phyloP scores from a whole-genome alignment of 257 asterid genomes.

The Solanum paucissectum region DNA sequence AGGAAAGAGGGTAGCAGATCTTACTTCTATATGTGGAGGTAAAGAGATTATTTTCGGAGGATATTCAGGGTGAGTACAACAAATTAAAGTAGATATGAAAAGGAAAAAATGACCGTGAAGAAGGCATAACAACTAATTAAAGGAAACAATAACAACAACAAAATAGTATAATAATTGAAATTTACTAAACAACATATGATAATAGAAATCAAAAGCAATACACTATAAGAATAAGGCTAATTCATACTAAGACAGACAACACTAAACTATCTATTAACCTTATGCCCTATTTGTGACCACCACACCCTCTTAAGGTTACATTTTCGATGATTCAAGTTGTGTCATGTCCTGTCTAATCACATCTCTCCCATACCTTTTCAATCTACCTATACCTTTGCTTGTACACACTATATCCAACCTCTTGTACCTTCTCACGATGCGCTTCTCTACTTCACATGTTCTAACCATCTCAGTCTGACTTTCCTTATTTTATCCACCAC shows the following conservation, averaged over 20 bases:
- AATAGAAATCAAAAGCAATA: neutral
- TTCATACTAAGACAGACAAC: neutral
- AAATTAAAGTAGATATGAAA: neutral
- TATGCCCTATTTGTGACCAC: neutral
- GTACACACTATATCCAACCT: neutral
- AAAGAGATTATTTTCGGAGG: neutral
- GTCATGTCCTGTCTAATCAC: neutral
- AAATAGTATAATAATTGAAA: neutral
- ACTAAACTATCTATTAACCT: neutral
- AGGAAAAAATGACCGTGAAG: neutral
- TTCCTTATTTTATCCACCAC: neutral
- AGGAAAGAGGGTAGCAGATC: neutral
- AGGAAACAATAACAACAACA: neutral
- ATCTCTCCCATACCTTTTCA: neutral
- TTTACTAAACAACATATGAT: neutral
- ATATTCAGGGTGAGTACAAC: neutral
- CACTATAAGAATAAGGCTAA: neutral
- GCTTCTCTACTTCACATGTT: neutral
- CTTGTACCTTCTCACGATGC: neutral
- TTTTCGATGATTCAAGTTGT: neutral
- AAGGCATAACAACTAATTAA: neutral
- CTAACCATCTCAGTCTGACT: neutral
- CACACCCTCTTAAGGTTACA: neutral
- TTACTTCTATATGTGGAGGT: neutral
- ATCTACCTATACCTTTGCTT: neutral